Evolutionary conservation across 768 basidiomycete genomes (phyloP).

Genomic region (Lyophyllum semitale): DNA sequence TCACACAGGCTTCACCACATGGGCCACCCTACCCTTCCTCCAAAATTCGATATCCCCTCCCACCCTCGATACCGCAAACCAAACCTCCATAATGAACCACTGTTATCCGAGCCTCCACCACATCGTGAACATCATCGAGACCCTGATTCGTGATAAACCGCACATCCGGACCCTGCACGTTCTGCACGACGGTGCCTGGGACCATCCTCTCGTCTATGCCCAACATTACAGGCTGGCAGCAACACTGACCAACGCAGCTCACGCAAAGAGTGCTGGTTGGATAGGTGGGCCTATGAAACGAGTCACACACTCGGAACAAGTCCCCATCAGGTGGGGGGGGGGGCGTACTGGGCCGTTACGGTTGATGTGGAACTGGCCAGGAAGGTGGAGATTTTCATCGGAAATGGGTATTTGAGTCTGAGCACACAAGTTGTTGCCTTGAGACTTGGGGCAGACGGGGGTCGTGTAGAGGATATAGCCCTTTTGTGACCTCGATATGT

Average conservation of each 20-base stretch:
- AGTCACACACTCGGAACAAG: conserved; percentile 42
- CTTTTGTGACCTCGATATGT: conserved; percentile 23
- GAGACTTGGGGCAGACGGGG: conserved; percentile 38
- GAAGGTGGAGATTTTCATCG: conserved; percentile 44
- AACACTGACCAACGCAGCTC: conserved; percentile 33
- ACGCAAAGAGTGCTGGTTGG: conserved; percentile 38
- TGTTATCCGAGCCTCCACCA: conserved; percentile 45
- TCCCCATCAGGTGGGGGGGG: conserved; percentile 37
- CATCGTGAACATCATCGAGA: conserved; percentile 40
- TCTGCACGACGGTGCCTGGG: conserved; percentile 49
- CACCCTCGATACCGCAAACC: conserved; percentile 34
- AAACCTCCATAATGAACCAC: conserved; percentile 41
- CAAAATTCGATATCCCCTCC: conserved; percentile 32
- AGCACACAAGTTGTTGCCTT: conserved; percentile 45
- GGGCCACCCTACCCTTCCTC: conserved; percentile 46
- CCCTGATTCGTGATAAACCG: conserved; percentile 34
- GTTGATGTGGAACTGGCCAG: conserved; percentile 49
- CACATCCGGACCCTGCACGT: conserved; percentile 41
- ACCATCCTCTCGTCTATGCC: conserved; percentile 44
- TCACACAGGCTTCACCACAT: conserved; percentile 45
- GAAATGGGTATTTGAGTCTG: conserved; percentile 50
- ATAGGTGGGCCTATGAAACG: conserved; percentile 40
- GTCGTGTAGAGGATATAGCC: conserved; percentile 36
- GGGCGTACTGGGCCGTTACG: conserved; percentile 43
- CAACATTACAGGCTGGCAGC: conserved; percentile 41